Evolutionary conservation across 176 grass and related monocot genomes (phyloP).

Genomic region (Aegilops bicornis): DNA sequence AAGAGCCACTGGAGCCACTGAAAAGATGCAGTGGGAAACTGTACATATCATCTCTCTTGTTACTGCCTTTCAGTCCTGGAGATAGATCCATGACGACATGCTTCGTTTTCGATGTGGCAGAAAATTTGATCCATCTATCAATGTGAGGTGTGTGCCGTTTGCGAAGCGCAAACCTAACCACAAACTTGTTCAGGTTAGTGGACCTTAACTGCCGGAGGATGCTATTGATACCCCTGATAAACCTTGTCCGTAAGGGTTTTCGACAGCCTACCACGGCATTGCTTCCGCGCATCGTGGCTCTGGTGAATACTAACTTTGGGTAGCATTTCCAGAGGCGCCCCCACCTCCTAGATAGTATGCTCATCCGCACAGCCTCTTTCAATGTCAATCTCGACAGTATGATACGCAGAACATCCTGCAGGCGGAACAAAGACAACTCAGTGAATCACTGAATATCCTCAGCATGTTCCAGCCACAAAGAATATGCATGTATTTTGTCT

Average conservation of each 20-base stretch:
- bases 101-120: background rate
- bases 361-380: slow-evolving; percentile 12
- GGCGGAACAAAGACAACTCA: background rate
- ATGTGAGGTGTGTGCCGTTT: background rate
- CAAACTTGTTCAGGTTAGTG: background rate
- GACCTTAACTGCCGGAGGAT: background rate
- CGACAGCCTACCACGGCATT: too few relatives aligned
- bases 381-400: background rate
- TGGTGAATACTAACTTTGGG: slow-evolving; percentile 13
- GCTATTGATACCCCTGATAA: background rate
- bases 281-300: background rate
- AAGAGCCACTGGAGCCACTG: background rate
- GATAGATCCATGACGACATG: background rate
- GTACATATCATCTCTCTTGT: background rate
- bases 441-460: background rate
- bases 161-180: background rate
- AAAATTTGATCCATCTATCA: background rate
- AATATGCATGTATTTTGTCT: background rate
- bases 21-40: slow-evolving; percentile 4
- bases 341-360: background rate
- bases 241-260: background rate
- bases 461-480: background rate
- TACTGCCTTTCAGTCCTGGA: background rate
- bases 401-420: background rate
- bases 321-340: background rate